phyloP scores from a whole-genome alignment of 1,139 yeast species.

The Zygoascus sp. region DNA sequence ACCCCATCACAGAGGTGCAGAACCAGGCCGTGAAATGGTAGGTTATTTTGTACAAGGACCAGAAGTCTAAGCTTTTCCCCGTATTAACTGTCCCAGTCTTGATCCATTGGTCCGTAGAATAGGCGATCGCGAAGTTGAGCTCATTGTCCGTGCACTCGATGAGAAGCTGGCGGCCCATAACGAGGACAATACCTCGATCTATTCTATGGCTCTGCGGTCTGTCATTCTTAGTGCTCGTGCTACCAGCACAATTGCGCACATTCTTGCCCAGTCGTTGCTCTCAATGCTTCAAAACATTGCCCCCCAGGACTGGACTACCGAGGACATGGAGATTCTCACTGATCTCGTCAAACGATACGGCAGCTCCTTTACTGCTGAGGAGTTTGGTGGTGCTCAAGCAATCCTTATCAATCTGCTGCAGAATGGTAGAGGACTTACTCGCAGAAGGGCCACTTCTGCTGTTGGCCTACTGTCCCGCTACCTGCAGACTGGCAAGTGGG shows the following conservation, averaged over 20 bases:
- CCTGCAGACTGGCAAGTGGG: slow-evolving; percentile 32
- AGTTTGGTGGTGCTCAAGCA: slow-evolving; percentile 38
- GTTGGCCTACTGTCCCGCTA: slow-evolving; percentile 46
- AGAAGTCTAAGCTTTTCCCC: too few relatives aligned
- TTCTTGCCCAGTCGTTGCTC: slow-evolving; percentile 35
- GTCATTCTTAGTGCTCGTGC: slow-evolving; percentile 44
- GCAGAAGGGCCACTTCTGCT: slow-evolving; percentile 47
- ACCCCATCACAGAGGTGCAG: slow-evolving; percentile 71
- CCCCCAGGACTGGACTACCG: slow-evolving; percentile 41
- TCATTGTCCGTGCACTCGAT: slow-evolving; percentile 18
- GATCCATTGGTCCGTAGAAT: slow-evolving; percentile 37
- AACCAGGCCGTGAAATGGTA: slow-evolving; percentile 66
- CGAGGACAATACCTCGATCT: slow-evolving; percentile 41
- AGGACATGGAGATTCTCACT: slow-evolving; percentile 58
- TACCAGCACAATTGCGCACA: slow-evolving; percentile 31
- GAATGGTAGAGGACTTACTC: slow-evolving; percentile 28
- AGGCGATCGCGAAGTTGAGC: slow-evolving; percentile 22
- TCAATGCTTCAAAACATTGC: slow-evolving; percentile 33
- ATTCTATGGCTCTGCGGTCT: slow-evolving; percentile 66
- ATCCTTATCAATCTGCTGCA: slow-evolving; percentile 26
- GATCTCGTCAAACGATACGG: slow-evolving; percentile 59
- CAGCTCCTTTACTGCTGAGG: slow-evolving; percentile 41
- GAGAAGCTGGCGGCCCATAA: slow-evolving; percentile 13
- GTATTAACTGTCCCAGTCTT: slow-evolving; percentile 25
- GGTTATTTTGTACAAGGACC: too few relatives aligned